Base-by-base conservation (phyloP, 257 asterid species). In the Penstemon eatonii region DNA sequence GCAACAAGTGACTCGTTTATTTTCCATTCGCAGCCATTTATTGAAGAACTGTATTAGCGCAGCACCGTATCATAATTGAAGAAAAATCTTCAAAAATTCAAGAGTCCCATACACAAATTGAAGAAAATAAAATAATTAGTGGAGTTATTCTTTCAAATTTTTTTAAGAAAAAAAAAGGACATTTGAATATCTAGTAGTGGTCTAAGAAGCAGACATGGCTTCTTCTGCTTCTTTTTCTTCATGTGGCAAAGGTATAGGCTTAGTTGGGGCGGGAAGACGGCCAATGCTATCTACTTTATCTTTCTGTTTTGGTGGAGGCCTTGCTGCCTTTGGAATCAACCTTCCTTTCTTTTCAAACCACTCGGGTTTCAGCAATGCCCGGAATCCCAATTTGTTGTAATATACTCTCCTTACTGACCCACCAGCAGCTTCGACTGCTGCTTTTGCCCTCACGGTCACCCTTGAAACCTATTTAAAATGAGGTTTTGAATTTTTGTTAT, bases 301-400 rank as follows among this genome's bases (percentile, higher is more conserved):
- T 44, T 55, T 78, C 76, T 78, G 89, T 70, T 90, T 93, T 0
- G 99, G 97, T 6, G 99, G 96, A 69, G 99, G 97, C 74, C 96
- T 83, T 49, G 99, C 97, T 46, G 99, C 76, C 73, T 60, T 88
- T 0, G 99, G 99, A 55, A 93, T 91, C 61, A 93, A 76, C 69
- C 97, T 85, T 42, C 99, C 97, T 83, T 90, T 93, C 85, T 90
- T 93, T 69, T 83, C 96, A 12, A 93, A 90, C 97, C 99, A 93
- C 77, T 90, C 97, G 0, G 99, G 97, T 64, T 87, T 87, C 54
- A 93, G 92, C 68, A 90, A 81, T 0, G 99, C 97, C 58, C 84
- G 85, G 4, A 93, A 59, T 4, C 99, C 99, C 69, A 93, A 57
- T 78, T 90, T 85, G 79, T 93, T 90, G 88, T 93, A 90, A 50